Percentiles rank a stretch among this genome's conserved stretches.
These are phyloP conservation scores for Sclerotinia spermophila DNA, from an alignment of 2,329 filamentous ascomycete species.

Conservation along the genomic window DNA sequence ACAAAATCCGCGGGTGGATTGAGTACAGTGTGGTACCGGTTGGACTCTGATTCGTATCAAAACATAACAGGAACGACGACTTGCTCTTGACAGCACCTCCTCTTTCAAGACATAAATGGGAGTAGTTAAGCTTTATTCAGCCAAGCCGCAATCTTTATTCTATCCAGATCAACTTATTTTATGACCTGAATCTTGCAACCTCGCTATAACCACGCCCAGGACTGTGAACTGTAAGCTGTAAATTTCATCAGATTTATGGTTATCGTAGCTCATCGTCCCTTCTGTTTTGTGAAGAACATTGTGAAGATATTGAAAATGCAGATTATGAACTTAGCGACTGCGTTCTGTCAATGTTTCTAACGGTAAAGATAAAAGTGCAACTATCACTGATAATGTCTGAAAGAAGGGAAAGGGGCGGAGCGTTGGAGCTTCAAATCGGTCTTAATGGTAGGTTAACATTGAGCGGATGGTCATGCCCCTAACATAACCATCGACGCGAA, in stretches of 20 bases:
- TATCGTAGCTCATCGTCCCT: neutral
- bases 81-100: neutral
- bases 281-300: neutral
- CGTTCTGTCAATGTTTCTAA: neutral
- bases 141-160: neutral
- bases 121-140: neutral
- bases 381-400: neutral
- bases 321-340: too few species aligned
- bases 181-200: neutral
- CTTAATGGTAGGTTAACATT: neutral
- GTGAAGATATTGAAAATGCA: neutral
- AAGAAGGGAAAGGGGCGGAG: too few species aligned
- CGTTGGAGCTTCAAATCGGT: neutral
- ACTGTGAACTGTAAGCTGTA: neutral
- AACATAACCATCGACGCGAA: neutral
- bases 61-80: neutral
- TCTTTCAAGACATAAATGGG: neutral
- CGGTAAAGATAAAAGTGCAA: neutral
- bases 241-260: neutral
- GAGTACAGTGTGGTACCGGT: neutral
- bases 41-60: neutral
- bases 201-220: neutral
- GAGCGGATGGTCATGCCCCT: too few species aligned
- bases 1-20: neutral
- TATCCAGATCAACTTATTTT: neutral